Evolutionary conservation across 768 basidiomycete genomes (phyloP).

Genomic region (Leccinum rimulosum): DNA sequence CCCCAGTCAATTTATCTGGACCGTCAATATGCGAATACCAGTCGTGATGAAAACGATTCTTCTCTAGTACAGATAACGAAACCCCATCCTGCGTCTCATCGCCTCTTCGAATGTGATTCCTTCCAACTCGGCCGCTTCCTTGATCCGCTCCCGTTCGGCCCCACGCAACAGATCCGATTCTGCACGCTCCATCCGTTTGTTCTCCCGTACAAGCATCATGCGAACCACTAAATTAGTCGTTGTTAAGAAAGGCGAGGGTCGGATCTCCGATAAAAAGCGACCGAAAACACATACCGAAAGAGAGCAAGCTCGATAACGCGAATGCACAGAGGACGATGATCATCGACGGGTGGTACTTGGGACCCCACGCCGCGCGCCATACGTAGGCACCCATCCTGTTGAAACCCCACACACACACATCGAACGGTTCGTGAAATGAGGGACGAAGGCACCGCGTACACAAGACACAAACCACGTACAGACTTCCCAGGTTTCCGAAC

Average conservation of each 20-base stretch:
- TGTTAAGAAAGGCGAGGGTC: neutral
- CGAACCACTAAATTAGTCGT: conserved; percentile 39
- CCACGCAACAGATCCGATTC: conserved; percentile 44
- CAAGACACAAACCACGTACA: conserved; percentile 39
- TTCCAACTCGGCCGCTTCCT: conserved; percentile 57
- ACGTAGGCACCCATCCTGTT: conserved; percentile 57
- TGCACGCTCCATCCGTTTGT: conserved; percentile 47
- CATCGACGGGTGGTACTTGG: conserved; percentile 62
- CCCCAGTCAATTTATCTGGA: neutral
- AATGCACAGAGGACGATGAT: conserved; percentile 42
- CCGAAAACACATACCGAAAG: conserved; percentile 27
- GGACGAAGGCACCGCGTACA: neutral
- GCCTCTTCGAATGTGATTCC: conserved; percentile 61
- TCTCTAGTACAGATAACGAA: conserved; percentile 53
- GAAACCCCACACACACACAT: neutral
- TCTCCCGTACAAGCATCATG: conserved; percentile 45
- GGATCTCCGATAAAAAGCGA: neutral
- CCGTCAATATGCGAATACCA: neutral
- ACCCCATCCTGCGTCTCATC: conserved; percentile 52
- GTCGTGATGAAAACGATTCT: neutral
- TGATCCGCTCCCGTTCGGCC: conserved; percentile 47
- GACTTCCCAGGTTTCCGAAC: conserved; percentile 52
- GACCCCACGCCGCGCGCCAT: conserved; percentile 61
- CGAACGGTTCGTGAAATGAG: neutral
- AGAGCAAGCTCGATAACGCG: conserved; percentile 29